Evolutionary conservation across 2,329 filamentous ascomycete genomes (phyloP).

Genomic region (Exophiala lecanii-corni): DNA sequence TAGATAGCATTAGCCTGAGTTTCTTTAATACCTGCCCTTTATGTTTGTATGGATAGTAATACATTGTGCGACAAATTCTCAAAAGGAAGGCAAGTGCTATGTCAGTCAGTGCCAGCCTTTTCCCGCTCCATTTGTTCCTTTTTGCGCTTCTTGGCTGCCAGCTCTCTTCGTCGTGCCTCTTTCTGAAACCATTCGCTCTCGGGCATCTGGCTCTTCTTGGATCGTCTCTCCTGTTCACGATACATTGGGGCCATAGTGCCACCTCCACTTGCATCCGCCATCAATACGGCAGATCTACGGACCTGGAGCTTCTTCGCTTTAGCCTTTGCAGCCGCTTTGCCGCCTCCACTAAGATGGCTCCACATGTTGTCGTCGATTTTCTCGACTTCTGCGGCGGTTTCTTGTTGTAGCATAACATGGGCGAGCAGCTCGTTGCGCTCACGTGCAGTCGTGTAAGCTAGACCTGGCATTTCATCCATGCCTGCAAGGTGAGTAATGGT

Average conservation of each 20-base stretch:
- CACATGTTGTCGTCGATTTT: conserved; percentile 65
- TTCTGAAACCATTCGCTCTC: conserved; percentile 63
- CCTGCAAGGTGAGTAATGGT: conserved; percentile 94
- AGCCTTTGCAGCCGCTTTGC: conserved; percentile 15
- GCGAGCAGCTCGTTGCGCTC: conserved; percentile 83
- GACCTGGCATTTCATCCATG: conserved; percentile 74
- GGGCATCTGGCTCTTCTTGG: conserved; percentile 57
- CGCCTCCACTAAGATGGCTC: conserved; percentile 47
- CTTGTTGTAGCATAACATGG: conserved; percentile 83
- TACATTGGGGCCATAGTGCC: conserved; percentile 85
- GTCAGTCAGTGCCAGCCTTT: conserved; percentile 8
- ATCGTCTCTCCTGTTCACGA: conserved; percentile 72
- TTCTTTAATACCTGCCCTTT: too few species aligned
- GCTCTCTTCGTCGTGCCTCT: conserved; percentile 57
- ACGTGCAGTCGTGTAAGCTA: conserved; percentile 72
- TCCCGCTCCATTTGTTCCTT: conserved; percentile 23
- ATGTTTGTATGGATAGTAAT: too few species aligned
- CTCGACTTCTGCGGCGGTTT: conserved; percentile 66
- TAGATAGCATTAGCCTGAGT: too few species aligned
- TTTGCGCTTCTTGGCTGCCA: conserved; percentile 47
- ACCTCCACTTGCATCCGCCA: conserved; percentile 82
- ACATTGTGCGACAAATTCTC: too few species aligned
- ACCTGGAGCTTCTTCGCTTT: conserved; percentile 36
- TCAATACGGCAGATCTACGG: conserved; percentile 74
- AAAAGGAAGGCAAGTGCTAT: too few species aligned